Conservation (phyloP, 176 grass and related monocot genomes). For the Aegilops sharonensis region DNA sequence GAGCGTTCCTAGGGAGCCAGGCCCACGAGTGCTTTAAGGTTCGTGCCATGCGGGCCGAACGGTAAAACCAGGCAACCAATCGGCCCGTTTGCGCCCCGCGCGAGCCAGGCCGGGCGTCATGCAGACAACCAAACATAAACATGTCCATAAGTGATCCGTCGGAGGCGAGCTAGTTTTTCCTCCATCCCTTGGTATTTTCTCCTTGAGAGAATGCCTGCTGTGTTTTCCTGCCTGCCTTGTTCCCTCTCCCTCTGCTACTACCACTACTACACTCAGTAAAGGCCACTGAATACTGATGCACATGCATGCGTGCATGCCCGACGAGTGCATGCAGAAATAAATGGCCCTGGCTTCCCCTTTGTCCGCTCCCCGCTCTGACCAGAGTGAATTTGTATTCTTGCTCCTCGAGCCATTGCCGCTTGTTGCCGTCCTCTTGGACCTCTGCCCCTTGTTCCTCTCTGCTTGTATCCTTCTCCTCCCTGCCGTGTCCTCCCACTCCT, state of each 20-base stretch:
- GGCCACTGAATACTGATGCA: background rate
- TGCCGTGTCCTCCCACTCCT: background rate
- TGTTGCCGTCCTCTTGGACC: constrained; percentile 35
- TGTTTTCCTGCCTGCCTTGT: background rate
- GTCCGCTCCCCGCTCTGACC: background rate
- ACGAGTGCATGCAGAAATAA: constrained; percentile 20
- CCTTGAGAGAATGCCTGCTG: background rate
- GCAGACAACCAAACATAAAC: too few species aligned
- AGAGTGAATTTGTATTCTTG: constrained; percentile 29
- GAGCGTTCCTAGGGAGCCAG: too few species aligned
- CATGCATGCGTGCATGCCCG: background rate
- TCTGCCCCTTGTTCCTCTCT: constrained; percentile 22
- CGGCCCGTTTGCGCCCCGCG: too few species aligned
- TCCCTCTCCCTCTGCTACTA: too few species aligned
- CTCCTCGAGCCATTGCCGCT: constrained; percentile 28
- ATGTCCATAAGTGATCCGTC: too few species aligned
- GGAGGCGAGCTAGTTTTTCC: too few species aligned
- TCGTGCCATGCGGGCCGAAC: too few species aligned
- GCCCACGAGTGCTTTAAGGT: too few species aligned
- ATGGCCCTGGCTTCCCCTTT: constrained; percentile 28
- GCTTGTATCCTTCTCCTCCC: background rate
- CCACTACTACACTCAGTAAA: background rate
- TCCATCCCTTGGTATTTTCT: too few species aligned
- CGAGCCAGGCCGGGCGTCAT: too few species aligned
- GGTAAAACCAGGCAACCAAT: too few species aligned